A percentile compares a stretch with the other conserved stretches of the same genome.
Evolutionary conservation across 305 asterid species (phyloP).

Genomic region (Fraxinus latifolia): DNA sequence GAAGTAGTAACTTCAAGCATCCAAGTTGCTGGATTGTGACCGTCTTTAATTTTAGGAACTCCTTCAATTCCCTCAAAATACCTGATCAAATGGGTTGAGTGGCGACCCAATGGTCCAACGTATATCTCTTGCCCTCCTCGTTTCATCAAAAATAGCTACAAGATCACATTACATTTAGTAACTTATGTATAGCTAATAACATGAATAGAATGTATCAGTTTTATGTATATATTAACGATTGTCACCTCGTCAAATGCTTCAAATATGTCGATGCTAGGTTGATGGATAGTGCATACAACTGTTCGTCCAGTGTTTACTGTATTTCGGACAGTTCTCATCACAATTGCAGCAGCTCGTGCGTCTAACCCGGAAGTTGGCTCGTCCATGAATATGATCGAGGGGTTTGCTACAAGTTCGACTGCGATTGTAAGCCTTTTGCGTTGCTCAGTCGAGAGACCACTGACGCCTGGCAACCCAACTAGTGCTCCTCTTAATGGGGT

Average conservation of each 20-base stretch:
- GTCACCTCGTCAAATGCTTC: conserved; percentile 41
- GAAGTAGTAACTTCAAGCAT: conserved; percentile 61
- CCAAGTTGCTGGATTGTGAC: conserved; percentile 70
- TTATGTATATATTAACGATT: neutral
- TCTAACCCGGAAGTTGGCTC: conserved; percentile 41
- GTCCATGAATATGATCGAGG: conserved; percentile 54
- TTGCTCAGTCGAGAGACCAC: conserved; percentile 63
- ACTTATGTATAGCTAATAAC: neutral
- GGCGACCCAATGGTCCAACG: conserved; percentile 62
- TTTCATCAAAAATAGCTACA: conserved; percentile 61
- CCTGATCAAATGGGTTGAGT: conserved; percentile 45
- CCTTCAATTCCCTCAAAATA: conserved; percentile 55
- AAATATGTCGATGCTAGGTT: conserved; percentile 37
- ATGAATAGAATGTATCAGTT: neutral
- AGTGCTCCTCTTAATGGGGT: conserved; percentile 36
- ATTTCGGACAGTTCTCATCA: conserved; percentile 38
- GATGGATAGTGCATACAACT: conserved; percentile 39
- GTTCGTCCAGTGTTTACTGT: conserved; percentile 39
- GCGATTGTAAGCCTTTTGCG: conserved; percentile 63
- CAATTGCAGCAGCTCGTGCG: conserved; percentile 41
- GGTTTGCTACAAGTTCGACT: conserved; percentile 61
- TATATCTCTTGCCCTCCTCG: conserved; percentile 69
- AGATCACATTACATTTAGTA: conserved; percentile 10
- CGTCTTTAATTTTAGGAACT: conserved; percentile 52
- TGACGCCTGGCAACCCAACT: conserved; percentile 61